A percentile compares a stretch with the other conserved stretches of the same genome.
phyloP scores from a whole-genome alignment of 202 grass and related monocot genomes.

The Alloteropsis angusta region DNA sequence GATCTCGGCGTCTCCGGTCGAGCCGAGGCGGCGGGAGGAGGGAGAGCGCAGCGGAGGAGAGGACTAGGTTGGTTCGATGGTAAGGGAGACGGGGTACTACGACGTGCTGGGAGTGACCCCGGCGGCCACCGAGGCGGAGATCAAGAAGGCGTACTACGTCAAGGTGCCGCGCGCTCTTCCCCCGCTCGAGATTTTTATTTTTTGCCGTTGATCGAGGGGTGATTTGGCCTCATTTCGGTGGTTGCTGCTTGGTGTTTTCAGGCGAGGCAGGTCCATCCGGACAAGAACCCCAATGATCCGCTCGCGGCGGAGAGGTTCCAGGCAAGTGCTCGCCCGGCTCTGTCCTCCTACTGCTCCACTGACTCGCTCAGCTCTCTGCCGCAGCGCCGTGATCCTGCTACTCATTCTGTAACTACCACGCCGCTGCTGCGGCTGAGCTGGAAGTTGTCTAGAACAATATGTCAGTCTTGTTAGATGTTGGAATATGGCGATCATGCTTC shows the following conservation, averaged over 20 bases:
- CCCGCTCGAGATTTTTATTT: background rate
- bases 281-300: slow-evolving; percentile 91
- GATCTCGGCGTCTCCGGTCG: slow-evolving; percentile 13
- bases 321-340: slow-evolving; percentile 36
- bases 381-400: background rate
- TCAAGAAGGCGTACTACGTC: slow-evolving; percentile 93
- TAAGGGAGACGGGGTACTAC: slow-evolving; percentile 80
- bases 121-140: slow-evolving; percentile 67
- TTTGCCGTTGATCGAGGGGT: background rate
- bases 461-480: background rate
- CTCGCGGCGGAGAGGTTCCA: slow-evolving; percentile 79
- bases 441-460: background rate
- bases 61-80: slow-evolving; percentile 37
- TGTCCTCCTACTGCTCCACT: background rate
- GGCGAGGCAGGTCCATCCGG: slow-evolving; percentile 92
- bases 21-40: background rate
- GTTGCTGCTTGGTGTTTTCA: slow-evolving; percentile 27
- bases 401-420: background rate
- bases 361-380: background rate
- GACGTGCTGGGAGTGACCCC: slow-evolving; percentile 84
- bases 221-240: slow-evolving; percentile 1
- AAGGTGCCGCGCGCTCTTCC: slow-evolving; percentile 31
- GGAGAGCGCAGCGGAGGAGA: background rate
- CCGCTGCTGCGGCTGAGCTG: background rate
- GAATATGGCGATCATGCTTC: background rate